Conservation (phyloP, 2,329 filamentous ascomycete species). For the Alternaria angustiovoidea region DNA sequence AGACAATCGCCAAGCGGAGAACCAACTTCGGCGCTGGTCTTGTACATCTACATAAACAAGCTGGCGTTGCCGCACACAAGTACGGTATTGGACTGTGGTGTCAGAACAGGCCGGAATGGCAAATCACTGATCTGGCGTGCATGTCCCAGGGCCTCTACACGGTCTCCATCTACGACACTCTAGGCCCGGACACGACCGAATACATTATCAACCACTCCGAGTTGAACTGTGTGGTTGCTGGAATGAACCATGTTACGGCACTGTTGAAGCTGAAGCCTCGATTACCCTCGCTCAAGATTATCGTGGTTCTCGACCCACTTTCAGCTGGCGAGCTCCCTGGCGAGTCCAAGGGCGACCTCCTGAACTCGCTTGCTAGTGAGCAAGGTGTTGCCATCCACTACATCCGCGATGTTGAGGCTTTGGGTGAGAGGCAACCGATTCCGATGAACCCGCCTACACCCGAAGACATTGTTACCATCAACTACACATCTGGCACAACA, state of each 20-base stretch:
- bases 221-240: conserved; percentile 77
- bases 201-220: conserved; percentile 94
- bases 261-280: conserved; percentile 82
- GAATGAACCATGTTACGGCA: conserved; percentile 80
- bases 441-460: conserved; percentile 75
- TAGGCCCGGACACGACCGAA: conserved; percentile 89
- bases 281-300: conserved; percentile 82
- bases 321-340: conserved; percentile 79
- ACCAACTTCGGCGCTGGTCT: conserved; percentile 87
- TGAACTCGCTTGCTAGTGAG: conserved; percentile 77
- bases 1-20: conserved; percentile 77
- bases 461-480: conserved; percentile 85
- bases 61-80: conserved; percentile 69
- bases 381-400: conserved; percentile 81
- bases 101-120: conserved; percentile 88
- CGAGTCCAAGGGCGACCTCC: conserved; percentile 78
- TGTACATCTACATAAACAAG: conserved; percentile 78
- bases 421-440: conserved; percentile 75
- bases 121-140: conserved; percentile 84
- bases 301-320: conserved; percentile 85
- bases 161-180: conserved; percentile 95
- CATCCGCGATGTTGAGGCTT: conserved; percentile 79
- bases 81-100: conserved; percentile 86
- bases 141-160: conserved; percentile 87
- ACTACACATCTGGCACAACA: conserved; percentile 88